phyloP scores from a whole-genome alignment of 73 alveolate species.

The Paramecium sexaurelia region DNA sequence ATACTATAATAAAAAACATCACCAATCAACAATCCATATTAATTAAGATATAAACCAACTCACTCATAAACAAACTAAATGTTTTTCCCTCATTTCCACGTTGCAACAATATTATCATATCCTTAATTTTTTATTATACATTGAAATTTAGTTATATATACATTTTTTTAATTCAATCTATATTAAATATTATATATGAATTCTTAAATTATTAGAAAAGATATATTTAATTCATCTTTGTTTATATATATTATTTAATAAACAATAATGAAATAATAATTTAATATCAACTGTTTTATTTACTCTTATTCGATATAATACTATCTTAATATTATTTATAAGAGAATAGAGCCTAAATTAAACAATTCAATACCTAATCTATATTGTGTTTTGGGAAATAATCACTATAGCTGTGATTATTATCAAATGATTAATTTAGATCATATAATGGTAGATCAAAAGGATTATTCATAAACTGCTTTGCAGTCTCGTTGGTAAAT shows the following conservation, averaged over 20 bases:
- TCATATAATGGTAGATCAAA: conserved; percentile 1
- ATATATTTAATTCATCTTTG: too few species aligned
- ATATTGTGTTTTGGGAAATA: conserved; percentile 16
- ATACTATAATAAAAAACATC: too few species aligned
- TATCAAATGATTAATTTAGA: neutral
- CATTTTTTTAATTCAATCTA: too few species aligned
- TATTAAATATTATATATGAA: too few species aligned
- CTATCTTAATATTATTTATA: conserved; percentile 21
- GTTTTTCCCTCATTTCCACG: too few species aligned
- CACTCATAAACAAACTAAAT: neutral
- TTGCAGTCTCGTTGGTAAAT: conserved; percentile 50
- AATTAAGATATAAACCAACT: too few species aligned
- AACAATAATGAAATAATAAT: neutral
- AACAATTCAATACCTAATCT: neutral
- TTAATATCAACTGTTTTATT: neutral
- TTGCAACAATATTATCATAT: too few species aligned
- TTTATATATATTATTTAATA: too few species aligned
- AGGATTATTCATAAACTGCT: conserved; percentile 12
- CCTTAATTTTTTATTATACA: too few species aligned
- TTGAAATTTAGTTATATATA: too few species aligned
- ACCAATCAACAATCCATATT: too few species aligned
- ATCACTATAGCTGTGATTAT: neutral
- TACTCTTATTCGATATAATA: neutral
- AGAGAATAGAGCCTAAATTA: neutral
- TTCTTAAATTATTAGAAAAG: too few species aligned